Evolutionary conservation across 495 filamentous ascomycete genomes (phyloP), one percentile per base, ranked within the genome.

Genomic region (Rhypophila decipiens): DNA sequence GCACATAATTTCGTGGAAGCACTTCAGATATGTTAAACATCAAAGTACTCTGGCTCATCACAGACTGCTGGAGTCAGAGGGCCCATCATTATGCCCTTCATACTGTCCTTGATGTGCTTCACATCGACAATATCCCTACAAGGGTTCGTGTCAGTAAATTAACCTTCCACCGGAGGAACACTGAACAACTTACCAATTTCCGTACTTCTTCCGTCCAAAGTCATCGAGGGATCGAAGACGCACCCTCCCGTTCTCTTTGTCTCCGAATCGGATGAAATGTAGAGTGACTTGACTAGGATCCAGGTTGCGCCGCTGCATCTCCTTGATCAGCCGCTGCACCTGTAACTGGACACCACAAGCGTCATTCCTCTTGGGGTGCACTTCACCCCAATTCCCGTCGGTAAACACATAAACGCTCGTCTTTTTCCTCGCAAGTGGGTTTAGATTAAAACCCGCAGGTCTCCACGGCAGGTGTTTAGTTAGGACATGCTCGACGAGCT

Each of bases 191-290:
- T 37, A 49, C 47, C 40, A 36, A 17, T 43, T 21, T n/a, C n/a
- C n/a, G n/a, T n/a, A n/a, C 42, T 43, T 31, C 29, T 43, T 15
- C n/a, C 27, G 33, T 13, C 63, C 51, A 20, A 45, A 52, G 33
- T 48, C 29, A 34, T 70, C 69, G 0, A 72, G 47, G 9, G 53
- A 36, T n/a, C 56, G 24, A 5, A 74, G 59, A 27, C 58, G 47
- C 34, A 41, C 24, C 24, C 43, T 56, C 4, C 61, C 66, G 15
- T 44, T 49, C 24, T 44, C 19, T 39, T 64, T 49, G 24, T 69
- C 49, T 10, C 69, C 70, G 44, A 72, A 71, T 2, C 60, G 63
- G 36, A 73, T 65, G 55, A 71, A 69, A 43, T 72, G 63, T 33
- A 73, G 61, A 5, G 58, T 65, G 39, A 66, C 52, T 38, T 63